A percentile compares a stretch with the other conserved stretches of the same genome.
Conservation (phyloP, 2,329 filamentous ascomycete genomes). For the Fusarium equiseti region DNA sequence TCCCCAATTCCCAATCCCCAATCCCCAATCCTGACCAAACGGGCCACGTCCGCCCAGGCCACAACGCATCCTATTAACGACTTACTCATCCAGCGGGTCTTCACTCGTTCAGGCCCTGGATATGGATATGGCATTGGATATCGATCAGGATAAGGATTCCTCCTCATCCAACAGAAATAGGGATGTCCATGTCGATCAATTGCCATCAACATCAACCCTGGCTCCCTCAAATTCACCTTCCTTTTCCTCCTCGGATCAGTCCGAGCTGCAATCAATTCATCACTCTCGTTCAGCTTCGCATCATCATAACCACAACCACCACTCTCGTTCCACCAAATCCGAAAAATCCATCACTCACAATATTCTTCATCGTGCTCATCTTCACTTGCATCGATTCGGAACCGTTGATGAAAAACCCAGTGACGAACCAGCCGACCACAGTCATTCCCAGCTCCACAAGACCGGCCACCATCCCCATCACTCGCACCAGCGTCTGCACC, state of each 20-base stretch:
- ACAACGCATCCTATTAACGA: constrained; percentile 48
- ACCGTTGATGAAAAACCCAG: constrained; percentile 31
- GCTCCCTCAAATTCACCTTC: constrained; percentile 36
- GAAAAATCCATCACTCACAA: constrained; percentile 18
- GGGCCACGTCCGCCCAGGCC: constrained; percentile 46
- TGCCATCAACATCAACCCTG: constrained; percentile 35
- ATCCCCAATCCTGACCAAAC: constrained; percentile 13
- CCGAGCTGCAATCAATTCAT: constrained; percentile 21
- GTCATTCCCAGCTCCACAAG: constrained; percentile 29
- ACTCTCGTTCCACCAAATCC: constrained; percentile 34
- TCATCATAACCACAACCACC: constrained; percentile 23
- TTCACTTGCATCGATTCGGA: constrained; percentile 32
- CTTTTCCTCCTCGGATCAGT: constrained; percentile 36
- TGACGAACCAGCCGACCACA: constrained; percentile 24
- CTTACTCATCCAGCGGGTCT: constrained; percentile 53
- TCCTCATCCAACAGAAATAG: constrained; percentile 17
- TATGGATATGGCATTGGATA: constrained; percentile 43
- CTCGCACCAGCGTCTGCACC: constrained; percentile 41
- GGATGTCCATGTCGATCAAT: constrained; percentile 45
- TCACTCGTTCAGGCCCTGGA: constrained; percentile 55
- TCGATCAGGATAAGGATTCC: constrained; percentile 37
- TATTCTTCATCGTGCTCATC: constrained; percentile 34
- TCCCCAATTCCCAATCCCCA: background rate
- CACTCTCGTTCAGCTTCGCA: constrained; percentile 36
- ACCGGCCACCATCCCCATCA: constrained; percentile 45